Evolutionary conservation across 2,329 filamentous ascomycete genomes (phyloP), one percentile per base, ranked within the genome.

Genomic region (Ascochyta clinopodiicola): DNA sequence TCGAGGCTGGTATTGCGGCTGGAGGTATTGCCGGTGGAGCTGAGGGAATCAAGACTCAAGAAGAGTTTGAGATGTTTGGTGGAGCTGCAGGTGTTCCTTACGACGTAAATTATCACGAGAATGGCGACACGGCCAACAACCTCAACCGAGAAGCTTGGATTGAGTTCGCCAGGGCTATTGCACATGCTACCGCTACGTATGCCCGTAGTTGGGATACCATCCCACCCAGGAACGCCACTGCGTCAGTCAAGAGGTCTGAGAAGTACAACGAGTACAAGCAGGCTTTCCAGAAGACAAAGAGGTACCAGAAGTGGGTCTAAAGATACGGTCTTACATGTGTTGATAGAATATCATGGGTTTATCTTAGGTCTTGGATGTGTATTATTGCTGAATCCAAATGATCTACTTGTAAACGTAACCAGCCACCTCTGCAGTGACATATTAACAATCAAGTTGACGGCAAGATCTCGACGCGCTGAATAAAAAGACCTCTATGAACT

Each of bases 21-120:
- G 89, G 90, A 22, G 90, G 90, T 27, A 85, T 93, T 57, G 89
- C 89, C 50, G 92, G 90, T 2, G 90, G 90, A 35, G 90, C 90
- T 1, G 90, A 93, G 74, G 88, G 84, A 12, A 73, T 90, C 76
- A 93, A 92, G 84, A 91, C 88, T 0, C 76, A 81, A 44, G 81
- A 86, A 31, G 88, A 93, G 70, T 83, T 76, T 2, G 78, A 77
- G 36, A 76, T 86, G 75, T 94, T 92, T 71, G 90, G 90, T n/a
- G 90, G 90, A 34, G 78, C 81, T 57, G 87, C 86, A 1, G 89
- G 81, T 19, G 75, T 79, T n/a, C 73, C 78, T 31, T 85, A 81
- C 61, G 84, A 87, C 63, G 69, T 73, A 17, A 84, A 85, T 70
- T 87, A 87, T 70, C 84, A 87, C 64, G 72, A 75, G 34, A 75